Evolutionary conservation across 1,284 basidiomycete species (phyloP).

Genomic region (Violaceomyces palustris): DNA sequence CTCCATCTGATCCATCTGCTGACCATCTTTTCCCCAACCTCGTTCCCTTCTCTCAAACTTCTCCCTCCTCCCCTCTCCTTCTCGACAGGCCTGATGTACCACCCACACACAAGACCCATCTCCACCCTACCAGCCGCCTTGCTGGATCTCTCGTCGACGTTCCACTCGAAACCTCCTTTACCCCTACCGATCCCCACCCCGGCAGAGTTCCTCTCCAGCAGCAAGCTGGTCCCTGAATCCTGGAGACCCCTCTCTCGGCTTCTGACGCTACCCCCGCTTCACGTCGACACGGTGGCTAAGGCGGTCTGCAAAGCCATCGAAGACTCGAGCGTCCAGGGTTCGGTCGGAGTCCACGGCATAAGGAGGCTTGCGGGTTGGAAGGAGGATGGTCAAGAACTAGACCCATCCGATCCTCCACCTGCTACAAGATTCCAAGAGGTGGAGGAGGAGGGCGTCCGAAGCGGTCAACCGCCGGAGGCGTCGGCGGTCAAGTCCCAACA

Average conservation of each 20-base stretch:
- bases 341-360: constrained; percentile 29
- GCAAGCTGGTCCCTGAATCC: constrained; percentile 2
- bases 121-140: constrained; percentile 79
- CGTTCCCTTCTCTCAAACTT: no score
- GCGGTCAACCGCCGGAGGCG: no score
- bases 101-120: constrained; percentile 82
- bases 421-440: no score
- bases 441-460: no score
- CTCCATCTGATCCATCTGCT: no score
- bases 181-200: constrained; percentile 63
- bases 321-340: constrained; percentile 35
- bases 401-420: no score
- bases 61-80: no score
- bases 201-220: constrained; percentile 28
- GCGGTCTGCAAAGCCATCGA: constrained; percentile 64
- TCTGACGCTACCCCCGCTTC: constrained; percentile 77
- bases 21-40: no score
- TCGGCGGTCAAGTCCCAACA: no score
- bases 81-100: constrained; percentile 78
- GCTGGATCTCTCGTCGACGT: constrained; percentile 61
- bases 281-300: constrained; percentile 90
- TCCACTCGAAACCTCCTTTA: constrained; percentile 27
- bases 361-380: constrained; percentile 39
- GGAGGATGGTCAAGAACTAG: no score
- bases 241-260: constrained; percentile 69